These are phyloP conservation scores for Pseudogymnoascus sp. DNA, from an alignment of 2,329 filamentous ascomycete species.

Conservation along the genomic window DNA sequence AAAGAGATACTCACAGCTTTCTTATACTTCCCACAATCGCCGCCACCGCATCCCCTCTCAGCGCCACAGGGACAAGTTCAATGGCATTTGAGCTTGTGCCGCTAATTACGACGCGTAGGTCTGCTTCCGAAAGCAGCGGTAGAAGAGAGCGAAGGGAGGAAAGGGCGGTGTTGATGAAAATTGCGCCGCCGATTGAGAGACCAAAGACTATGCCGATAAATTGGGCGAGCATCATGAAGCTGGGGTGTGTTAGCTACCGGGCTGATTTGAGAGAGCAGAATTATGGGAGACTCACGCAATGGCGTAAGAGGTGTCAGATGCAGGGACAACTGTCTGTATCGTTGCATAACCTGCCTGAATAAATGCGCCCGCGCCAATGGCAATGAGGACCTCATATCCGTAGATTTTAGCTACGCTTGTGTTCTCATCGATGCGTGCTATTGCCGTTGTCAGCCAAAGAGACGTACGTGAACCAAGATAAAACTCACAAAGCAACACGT, in stretches of 20 bases:
- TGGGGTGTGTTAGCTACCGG: neutral
- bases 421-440: slow-evolving; percentile 29
- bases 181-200: slow-evolving; percentile 6
- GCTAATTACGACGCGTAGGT: neutral
- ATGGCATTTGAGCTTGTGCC: slow-evolving; percentile 1
- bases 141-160: neutral
- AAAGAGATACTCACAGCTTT: neutral
- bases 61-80: neutral
- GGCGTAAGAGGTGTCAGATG: slow-evolving; percentile 12
- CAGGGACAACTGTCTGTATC: slow-evolving; percentile 27
- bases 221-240: slow-evolving; percentile 12
- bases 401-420: slow-evolving; percentile 26
- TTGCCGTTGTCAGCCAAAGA: neutral
- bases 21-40: neutral
- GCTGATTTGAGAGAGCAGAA: neutral
- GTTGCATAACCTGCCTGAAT: slow-evolving; percentile 31
- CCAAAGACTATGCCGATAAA: slow-evolving; percentile 6
- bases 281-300: slow-evolving; percentile 9
- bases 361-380: slow-evolving; percentile 32
- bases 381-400: slow-evolving; percentile 33
- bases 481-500: slow-evolving; percentile 28
- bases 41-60: neutral
- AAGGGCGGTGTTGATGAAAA: slow-evolving; percentile 7
- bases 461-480: slow-evolving; percentile 6
- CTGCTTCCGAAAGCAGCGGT: neutral